These are phyloP conservation scores for Mycosphaerella sp. DNA, from an alignment of 2,329 filamentous ascomycete species.

Conservation along the genomic window DNA sequence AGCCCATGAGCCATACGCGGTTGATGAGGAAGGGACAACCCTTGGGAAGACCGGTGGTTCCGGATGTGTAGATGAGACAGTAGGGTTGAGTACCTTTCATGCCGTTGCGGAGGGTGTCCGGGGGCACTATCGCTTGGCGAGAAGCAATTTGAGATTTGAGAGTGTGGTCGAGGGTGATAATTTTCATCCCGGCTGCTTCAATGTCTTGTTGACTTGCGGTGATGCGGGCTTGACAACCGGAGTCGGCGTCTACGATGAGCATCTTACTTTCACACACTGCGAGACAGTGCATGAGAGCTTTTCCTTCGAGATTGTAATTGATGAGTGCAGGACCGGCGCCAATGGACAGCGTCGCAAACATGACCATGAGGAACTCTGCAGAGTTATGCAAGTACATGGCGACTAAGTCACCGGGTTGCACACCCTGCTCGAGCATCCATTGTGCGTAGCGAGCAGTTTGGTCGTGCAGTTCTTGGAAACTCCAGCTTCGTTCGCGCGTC, in stretches of 20 bases:
- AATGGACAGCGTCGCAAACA: conserved; percentile 28
- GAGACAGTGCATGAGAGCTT: conserved; percentile 33
- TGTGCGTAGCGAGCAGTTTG: conserved; percentile 54
- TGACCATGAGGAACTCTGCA: conserved; percentile 28
- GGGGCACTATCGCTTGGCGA: conserved; percentile 19
- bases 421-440: conserved; percentile 46
- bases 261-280: conserved; percentile 35
- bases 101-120: conserved; percentile 24
- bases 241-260: conserved; percentile 41
- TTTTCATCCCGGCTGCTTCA: conserved; percentile 50
- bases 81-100: conserved; percentile 49
- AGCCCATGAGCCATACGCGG: conserved; percentile 39
- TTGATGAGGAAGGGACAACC: conserved; percentile 56
- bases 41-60: conserved; percentile 68
- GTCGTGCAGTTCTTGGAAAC: conserved; percentile 51
- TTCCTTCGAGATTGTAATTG: conserved; percentile 33
- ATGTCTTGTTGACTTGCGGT: conserved; percentile 46
- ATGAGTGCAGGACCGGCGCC: conserved; percentile 33
- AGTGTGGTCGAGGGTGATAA: conserved; percentile 47
- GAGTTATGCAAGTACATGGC: conserved; percentile 29
- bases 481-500: conserved; percentile 53
- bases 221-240: conserved; percentile 49
- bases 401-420: conserved; percentile 31
- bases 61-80: conserved; percentile 68
- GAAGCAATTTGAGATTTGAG: conserved; percentile 41